Evolutionary conservation across 1,284 basidiomycete species (phyloP), one percentile per base, ranked within the genome.

Genomic region (Xanthoconium separans): DNA sequence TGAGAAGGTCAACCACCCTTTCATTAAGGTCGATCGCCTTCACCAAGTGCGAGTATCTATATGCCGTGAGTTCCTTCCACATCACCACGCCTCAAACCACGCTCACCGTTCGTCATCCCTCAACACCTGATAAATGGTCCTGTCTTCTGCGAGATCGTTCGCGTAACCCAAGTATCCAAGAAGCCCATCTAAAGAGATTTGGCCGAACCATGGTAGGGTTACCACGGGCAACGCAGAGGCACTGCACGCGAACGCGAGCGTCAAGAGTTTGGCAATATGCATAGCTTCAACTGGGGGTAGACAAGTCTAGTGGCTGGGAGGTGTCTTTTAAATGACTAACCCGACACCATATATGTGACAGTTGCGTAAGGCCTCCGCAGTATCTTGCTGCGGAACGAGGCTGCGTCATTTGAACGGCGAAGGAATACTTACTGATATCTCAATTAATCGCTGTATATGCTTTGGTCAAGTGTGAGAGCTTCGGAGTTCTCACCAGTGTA

Each of bases 11-110:
- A 11, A 71, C 71, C 43, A 75, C 69, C 30, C 74, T 74, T 40
- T 78, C 75, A 34, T 74, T 77, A 50, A 74, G 71, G 51, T 79
- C 72, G 34, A 81, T 70, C 7, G 74, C 70, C 60, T 79, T 81
- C 54, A 73, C 69, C 16, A 77, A 55, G 36, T 69, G 70, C 13
- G 73, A 72, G 60, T 74, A 77, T 50, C 74, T 76, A 11, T 37
- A n/a, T 11, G 12, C 33, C 20, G 27, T 51, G 10, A 64, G 42
- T 12, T 36, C 33, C 31, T 43, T 42, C 30, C n/a, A 36, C 43
- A 31, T 41, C 5, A 54, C 24, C 20, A 31, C 15, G 11, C 6
- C 24, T 34, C 15, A 39, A 27, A 33, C 7, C 29, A 16, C 1
- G 41, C 63, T 48, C 56, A 75, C 77, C 66, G 69, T 0, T 66